These are phyloP conservation scores for Ceratobasidium sp. DNA, from an alignment of 1,284 basidiomycete genomes.

Conservation along the genomic window DNA sequence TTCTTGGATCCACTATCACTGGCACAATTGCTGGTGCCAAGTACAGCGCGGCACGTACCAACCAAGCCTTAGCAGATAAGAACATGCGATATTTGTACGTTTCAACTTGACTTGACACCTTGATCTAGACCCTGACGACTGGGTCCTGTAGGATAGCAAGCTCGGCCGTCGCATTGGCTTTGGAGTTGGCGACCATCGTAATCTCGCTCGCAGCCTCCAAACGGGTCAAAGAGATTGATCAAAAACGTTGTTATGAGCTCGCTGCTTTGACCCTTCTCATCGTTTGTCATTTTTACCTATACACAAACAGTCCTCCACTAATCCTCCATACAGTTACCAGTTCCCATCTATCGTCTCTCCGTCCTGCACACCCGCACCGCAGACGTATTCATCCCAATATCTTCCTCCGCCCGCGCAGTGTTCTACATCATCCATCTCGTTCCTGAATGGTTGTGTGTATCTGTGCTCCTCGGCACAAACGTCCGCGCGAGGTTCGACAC, in stretches of 20 bases:
- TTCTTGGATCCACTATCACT: conserved; percentile 7
- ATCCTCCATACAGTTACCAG: neutral
- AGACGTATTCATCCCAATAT: neutral
- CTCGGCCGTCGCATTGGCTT: neutral
- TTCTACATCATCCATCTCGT: conserved; percentile 15
- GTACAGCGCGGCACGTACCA: conserved; percentile 2
- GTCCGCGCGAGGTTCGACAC: conserved; percentile 1
- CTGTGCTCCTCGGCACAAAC: neutral
- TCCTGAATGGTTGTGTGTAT: conserved; percentile 9
- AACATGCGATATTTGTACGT: neutral
- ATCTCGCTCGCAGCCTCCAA: neutral
- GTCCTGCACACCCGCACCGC: conserved; percentile 1
- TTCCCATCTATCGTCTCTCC: conserved; percentile 12
- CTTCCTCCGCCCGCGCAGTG: neutral
- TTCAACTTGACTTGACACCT: too few relatives aligned
- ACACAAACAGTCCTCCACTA: too few relatives aligned
- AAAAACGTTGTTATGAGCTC: conserved; percentile 1
- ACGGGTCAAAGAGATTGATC: conserved; percentile 8
- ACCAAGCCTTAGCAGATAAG: conserved; percentile 18
- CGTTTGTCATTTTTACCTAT: neutral
- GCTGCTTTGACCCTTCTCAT: conserved; percentile 2
- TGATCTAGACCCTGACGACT: neutral
- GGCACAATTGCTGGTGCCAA: conserved; percentile 15
- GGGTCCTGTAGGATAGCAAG: neutral
- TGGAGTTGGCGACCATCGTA: neutral